Percentiles rank a stretch among this genome's conserved stretches.
Evolutionary conservation across 371 early-diverging fungal genomes (phyloP).

Genomic region (Mucor indicus): DNA sequence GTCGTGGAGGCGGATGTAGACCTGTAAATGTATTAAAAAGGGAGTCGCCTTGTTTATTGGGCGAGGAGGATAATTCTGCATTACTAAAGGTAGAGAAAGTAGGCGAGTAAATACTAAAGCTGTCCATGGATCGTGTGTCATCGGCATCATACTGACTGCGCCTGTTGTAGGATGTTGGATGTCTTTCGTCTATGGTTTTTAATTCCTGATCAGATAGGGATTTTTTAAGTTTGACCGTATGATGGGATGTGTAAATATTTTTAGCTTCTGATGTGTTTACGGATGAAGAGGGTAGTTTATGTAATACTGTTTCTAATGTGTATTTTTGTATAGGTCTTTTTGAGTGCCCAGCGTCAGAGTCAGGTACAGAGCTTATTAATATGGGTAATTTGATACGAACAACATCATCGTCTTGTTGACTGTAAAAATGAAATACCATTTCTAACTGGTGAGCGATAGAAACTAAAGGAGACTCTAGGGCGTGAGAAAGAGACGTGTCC

Average conservation of each 20-base stretch:
- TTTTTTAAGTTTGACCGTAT: too few species aligned
- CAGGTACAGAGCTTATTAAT: constrained; percentile 11
- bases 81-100: background rate
- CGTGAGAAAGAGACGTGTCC: background rate
- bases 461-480: constrained; percentile 13
- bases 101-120: too few species aligned
- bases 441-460: constrained; percentile 16
- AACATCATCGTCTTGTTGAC: constrained; percentile 6
- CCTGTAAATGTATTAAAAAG: constrained; percentile 4
- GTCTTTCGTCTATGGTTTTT: too few species aligned
- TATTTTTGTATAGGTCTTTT: background rate
- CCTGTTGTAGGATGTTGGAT: too few species aligned
- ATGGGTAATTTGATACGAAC: constrained; percentile 15
- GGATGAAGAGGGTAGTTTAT: constrained; percentile 3
- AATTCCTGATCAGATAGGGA: too few species aligned
- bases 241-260: too few species aligned
- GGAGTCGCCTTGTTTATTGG: too few species aligned
- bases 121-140: too few species aligned
- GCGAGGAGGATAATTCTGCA: too few species aligned
- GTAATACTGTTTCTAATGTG: constrained; percentile 6
- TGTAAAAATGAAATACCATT: constrained; percentile 17
- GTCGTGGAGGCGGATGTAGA: constrained; percentile 11
- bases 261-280: too few species aligned
- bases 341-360: background rate
- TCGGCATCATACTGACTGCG: too few species aligned